Base-by-base conservation (phyloP, 805 yeast genomes). In the Deakozyma indianensis region DNA sequence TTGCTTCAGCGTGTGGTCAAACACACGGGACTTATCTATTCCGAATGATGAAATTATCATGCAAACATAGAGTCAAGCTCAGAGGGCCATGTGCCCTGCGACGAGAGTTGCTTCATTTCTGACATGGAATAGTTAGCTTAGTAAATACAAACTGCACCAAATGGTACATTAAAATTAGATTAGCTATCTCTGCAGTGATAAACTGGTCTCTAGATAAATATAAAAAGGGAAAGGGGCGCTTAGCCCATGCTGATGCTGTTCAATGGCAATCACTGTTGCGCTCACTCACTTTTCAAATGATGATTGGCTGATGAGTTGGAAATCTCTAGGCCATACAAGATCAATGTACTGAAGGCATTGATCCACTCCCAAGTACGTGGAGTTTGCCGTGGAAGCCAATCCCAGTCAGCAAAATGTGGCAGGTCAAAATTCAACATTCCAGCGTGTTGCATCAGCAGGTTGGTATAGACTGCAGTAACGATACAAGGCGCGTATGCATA, bases 401-500 rank as follows among this genome's bases (percentile, higher is more conserved):
- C 18, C 28, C 35, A 14, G 38, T 27, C 28, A 40, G n/a, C 15
- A 42, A 41, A 23, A 21, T 41, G 38, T 21, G 22, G 48, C 40
- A 11, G 45, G 42, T 21, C 43, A 35, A 5, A 51, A 53, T 35
- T 47, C 48, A 83, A 66, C 57, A 78, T 81, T 44, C 87, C 85
- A 44, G 81, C 78, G 57, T 86, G 87, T 67, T 85, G 94, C 71
- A 92, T 74, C 75, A 90, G 82, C 54, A 92, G 67, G 60, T 92
- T 95, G 2, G 97, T 86, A 65, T 92, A 92, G 48, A 92, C 95
- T 0, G 96, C 95, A 48, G 92, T 87, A 35, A 92, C 78, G 48
- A 92, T 79, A 62, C 96, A 85, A 1, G 97, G 97, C 29, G 95
- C 83, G 62, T 84, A 90, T 27, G 95, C 79, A 58, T 88, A 87